A percentile compares a stretch with the other conserved stretches of the same genome.
phyloP scores from a whole-genome alignment of 1,284 basidiomycete species.

The Erythrobasidium hasegawianum region DNA sequence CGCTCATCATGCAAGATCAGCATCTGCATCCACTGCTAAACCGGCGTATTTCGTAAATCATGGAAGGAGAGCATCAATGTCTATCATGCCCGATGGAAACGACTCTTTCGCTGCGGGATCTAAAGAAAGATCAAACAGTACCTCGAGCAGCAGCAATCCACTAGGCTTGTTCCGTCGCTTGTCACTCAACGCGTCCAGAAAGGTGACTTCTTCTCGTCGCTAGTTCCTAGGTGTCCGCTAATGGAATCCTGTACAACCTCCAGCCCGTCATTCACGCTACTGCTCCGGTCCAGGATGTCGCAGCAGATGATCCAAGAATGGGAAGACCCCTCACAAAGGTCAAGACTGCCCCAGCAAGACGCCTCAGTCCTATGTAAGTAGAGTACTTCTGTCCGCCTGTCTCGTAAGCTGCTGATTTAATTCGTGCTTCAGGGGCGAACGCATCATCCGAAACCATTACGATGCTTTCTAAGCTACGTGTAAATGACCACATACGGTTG shows the following conservation, averaged over 20 bases:
- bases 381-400: neutral
- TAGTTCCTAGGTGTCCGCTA: neutral
- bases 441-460: neutral
- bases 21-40: neutral
- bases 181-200: conserved; percentile 17
- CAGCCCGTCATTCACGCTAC: conserved; percentile 15
- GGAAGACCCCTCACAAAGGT: conserved; percentile 21
- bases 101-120: neutral
- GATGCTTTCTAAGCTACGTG: neutral
- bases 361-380: conserved; percentile 28
- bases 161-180: conserved; percentile 30
- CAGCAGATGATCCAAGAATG: conserved; percentile 5
- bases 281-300: neutral
- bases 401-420: too few relatives aligned
- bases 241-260: neutral
- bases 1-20: neutral
- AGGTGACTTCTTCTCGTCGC: conserved; percentile 4
- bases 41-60: neutral
- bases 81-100: neutral
- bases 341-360: conserved; percentile 9
- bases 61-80: neutral
- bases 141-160: conserved; percentile 1
- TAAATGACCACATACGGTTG: too few relatives aligned
- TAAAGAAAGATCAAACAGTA: neutral
- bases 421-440: conserved; percentile 45